phyloP scores from a whole-genome alignment of 2,329 filamentous ascomycete genomes.

The Tolypocladium capitatum region DNA sequence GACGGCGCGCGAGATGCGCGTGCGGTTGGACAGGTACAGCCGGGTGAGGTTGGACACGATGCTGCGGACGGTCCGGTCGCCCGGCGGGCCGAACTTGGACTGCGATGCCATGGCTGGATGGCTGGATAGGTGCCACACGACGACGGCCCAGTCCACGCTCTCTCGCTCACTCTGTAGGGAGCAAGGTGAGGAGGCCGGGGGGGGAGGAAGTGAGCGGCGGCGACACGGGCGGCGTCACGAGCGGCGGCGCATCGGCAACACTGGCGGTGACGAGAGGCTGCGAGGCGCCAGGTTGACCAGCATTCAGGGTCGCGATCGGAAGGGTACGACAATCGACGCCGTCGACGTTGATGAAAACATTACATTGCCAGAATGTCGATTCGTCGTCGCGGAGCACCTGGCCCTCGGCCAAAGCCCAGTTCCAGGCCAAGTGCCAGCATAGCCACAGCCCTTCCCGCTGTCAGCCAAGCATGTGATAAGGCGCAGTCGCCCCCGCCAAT shows the following conservation, averaged over 20 bases:
- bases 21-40: conserved; percentile 69
- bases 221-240: too few species aligned
- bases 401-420: conserved; percentile 1
- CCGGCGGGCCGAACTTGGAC: conserved; percentile 53
- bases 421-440: conserved; percentile 1
- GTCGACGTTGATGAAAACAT: neutral
- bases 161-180: neutral
- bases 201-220: neutral
- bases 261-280: neutral
- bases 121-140: too few species aligned
- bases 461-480: conserved; percentile 2
- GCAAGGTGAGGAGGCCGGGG: neutral
- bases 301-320: neutral
- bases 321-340: neutral
- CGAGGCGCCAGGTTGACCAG: neutral
- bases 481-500: neutral
- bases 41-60: conserved; percentile 53
- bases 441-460: neutral
- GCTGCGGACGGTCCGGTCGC: conserved; percentile 51
- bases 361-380: neutral
- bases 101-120: conserved; percentile 50
- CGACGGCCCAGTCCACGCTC: neutral
- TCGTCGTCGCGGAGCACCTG: neutral
- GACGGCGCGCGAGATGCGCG: conserved; percentile 67
- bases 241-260: conserved; percentile 1